Evolutionary conservation across 2,329 filamentous ascomycete species (phyloP), one percentile per base, ranked within the genome.

Genomic region (Alternaria atra): DNA sequence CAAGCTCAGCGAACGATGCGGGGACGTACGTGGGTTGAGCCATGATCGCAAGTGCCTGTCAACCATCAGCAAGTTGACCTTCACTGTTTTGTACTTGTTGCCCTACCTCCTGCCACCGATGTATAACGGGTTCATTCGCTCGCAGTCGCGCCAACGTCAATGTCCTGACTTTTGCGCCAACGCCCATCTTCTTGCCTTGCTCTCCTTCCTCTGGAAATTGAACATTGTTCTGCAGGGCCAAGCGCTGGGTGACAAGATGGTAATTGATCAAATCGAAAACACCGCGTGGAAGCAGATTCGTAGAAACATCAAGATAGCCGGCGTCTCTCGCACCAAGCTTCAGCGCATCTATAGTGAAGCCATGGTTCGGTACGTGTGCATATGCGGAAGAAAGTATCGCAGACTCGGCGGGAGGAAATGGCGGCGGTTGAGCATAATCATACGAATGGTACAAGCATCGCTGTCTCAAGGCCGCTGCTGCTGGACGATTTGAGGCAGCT

Each of bases 31-130:
- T 87, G 0, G 93, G 91, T 59, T 96, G 89, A 5, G 93, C 93
- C 91, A 97, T 97, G 63, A 97, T 84, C 4, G 92, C 93, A 3
- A 98, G 85, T 44, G 94, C 95, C 91, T 95, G 48, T 15, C 20
- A 53, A 37, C 12, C 50, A 51, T 64, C 47, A 64, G 50, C 39
- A 47, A 15, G 25, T 17, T 17, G 12, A 32, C 15, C 23, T 37
- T 10, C 13, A 58, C 44, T 51, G 44, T 15, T 52, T 12, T 51
- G n/a, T 80, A 85, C 66, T 80, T 10, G 37, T 44, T 51, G n/a
- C 44, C 37, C 25, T 63, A 95, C 93, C 86, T 96, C 93, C 81
- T 97, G 92, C 93, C 92, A 97, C 52, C 90, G 87, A 61, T 87
- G 85, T 53, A 94, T 87, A 32, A 97, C 82, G 8, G 88, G 84